Evolutionary conservation across 2,329 filamentous ascomycete genomes (phyloP).

Genomic region (Phoma sp.): DNA sequence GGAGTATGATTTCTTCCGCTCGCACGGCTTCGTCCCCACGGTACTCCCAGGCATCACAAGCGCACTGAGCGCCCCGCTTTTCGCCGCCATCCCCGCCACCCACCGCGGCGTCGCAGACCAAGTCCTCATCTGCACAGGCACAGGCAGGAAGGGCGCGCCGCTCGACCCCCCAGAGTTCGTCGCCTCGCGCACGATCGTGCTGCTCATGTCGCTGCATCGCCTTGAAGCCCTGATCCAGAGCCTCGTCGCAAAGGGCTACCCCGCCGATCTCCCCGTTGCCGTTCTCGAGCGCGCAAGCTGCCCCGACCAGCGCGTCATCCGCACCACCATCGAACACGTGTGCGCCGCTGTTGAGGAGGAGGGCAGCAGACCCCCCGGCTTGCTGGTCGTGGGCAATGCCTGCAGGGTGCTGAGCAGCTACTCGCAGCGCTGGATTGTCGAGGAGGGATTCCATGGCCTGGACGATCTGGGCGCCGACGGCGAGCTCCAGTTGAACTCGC

Average conservation of each 20-base stretch:
- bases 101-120: constrained; percentile 91
- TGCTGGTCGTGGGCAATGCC: constrained; percentile 83
- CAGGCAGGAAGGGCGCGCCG: constrained; percentile 84
- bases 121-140: constrained; percentile 94
- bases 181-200: constrained; percentile 80
- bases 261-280: constrained; percentile 80
- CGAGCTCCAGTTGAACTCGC: constrained; percentile 27
- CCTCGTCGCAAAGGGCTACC: constrained; percentile 67
- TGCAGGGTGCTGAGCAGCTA: constrained; percentile 76
- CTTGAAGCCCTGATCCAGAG: constrained; percentile 75
- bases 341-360: constrained; percentile 84
- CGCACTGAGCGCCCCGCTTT: constrained; percentile 83
- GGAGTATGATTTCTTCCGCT: constrained; percentile 83
- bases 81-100: constrained; percentile 85
- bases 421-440: constrained; percentile 76
- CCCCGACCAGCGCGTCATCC: constrained; percentile 89
- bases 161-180: constrained; percentile 83
- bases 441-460: constrained; percentile 82
- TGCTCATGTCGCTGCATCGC: constrained; percentile 93
- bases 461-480: constrained; percentile 52
- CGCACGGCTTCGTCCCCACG: constrained; percentile 69
- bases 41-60: constrained; percentile 92
- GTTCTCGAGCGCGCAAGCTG: constrained; percentile 94
- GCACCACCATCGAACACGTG: constrained; percentile 82
- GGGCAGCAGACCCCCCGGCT: constrained; percentile 84